Evolutionary conservation across 371 early-diverging fungal genomes (phyloP).

Genomic region (Actinomortierella wolfii): DNA sequence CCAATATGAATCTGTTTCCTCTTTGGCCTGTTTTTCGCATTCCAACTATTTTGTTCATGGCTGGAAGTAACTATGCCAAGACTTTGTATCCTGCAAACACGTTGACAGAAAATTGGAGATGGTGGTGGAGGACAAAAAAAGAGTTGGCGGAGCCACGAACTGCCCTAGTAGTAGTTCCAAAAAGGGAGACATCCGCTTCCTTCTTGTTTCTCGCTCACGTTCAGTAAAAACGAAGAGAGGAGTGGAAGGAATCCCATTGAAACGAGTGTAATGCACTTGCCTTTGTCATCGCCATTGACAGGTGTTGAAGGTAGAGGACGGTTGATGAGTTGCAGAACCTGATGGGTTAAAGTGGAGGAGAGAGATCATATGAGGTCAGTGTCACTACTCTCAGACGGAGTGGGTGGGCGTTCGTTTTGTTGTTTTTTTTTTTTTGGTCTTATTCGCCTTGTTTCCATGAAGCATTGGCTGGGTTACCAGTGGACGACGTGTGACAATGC

Average conservation of each 20-base stretch:
- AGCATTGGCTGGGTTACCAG: slow-evolving; percentile 58
- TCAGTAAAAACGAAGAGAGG: neutral
- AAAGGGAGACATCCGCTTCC: too few species aligned
- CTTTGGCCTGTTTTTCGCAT: too few species aligned
- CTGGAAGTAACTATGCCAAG: too few species aligned
- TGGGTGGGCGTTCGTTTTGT: neutral
- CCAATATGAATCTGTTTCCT: too few species aligned
- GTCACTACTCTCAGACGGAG: neutral
- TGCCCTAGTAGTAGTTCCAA: too few species aligned
- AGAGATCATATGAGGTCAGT: too few species aligned
- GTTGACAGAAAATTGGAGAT: too few species aligned
- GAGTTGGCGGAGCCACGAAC: too few species aligned
- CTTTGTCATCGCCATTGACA: slow-evolving; percentile 26
- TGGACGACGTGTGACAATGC: slow-evolving; percentile 95
- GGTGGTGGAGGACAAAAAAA: too few species aligned
- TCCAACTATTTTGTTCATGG: too few species aligned
- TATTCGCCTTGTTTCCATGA: neutral
- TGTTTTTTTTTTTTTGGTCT: neutral
- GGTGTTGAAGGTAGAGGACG: slow-evolving; percentile 59
- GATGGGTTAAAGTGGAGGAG: neutral
- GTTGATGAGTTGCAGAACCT: slow-evolving; percentile 96
- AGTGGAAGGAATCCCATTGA: neutral
- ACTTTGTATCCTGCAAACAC: too few species aligned
- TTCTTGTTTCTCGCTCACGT: too few species aligned
- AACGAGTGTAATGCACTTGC: slow-evolving; percentile 6